Conservation (phyloP, 805 yeast genomes). For the Lachancea fermentati region DNA sequence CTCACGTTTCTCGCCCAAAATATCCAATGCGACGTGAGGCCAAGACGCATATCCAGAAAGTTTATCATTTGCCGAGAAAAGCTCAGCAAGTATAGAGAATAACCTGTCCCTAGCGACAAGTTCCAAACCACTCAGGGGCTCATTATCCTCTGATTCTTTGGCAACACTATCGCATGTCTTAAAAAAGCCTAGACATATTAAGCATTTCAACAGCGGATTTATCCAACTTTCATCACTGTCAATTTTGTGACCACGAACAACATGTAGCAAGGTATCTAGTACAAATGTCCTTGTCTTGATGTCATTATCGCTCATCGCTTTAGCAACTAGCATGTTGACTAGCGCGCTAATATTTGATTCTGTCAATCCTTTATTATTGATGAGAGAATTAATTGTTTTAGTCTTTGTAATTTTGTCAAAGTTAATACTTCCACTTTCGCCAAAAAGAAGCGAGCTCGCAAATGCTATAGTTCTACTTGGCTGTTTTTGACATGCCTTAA, state of each 20-base stretch:
- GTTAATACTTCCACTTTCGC: constrained; percentile 51
- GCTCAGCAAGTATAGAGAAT: constrained; percentile 59
- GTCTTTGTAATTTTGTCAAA: constrained; percentile 76
- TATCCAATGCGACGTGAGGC: constrained; percentile 50
- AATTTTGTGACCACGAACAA: constrained; percentile 43
- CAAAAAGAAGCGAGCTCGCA: constrained; percentile 34
- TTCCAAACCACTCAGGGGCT: constrained; percentile 30
- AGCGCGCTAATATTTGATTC: constrained; percentile 6
- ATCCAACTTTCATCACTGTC: constrained; percentile 27
- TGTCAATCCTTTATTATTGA: constrained; percentile 19
- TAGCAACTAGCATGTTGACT: constrained; percentile 20
- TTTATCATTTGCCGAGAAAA: constrained; percentile 39
- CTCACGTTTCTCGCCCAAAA: constrained; percentile 28
- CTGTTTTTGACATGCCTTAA: constrained; percentile 34
- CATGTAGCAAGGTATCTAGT: constrained; percentile 50
- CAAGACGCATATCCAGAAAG: constrained; percentile 35
- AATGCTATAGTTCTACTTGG: constrained; percentile 33
- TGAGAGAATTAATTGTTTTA: constrained; percentile 49
- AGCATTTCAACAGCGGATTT: constrained; percentile 27
- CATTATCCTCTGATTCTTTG: constrained; percentile 11
- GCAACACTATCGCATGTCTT: constrained; percentile 14
- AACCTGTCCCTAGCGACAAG: constrained; percentile 55
- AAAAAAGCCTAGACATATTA: constrained; percentile 32
- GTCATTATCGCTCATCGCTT: constrained; percentile 13
- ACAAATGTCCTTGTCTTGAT: constrained; percentile 38